phyloP scores from a whole-genome alignment of 768 basidiomycete species.

The Collybia sordida region DNA sequence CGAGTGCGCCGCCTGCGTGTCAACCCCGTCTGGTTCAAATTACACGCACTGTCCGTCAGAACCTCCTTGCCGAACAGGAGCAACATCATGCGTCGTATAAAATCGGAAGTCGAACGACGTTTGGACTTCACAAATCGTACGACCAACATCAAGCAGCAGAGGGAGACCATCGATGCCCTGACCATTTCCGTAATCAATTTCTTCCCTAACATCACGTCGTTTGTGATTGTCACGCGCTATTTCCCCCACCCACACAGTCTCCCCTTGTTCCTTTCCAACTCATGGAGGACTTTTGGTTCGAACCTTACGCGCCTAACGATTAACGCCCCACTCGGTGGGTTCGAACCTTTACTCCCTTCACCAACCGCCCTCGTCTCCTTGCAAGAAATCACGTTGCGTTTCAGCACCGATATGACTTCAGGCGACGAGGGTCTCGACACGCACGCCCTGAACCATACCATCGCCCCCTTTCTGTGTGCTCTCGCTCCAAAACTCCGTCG shows the following conservation, averaged over 20 bases:
- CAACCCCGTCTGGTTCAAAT: constrained; percentile 14
- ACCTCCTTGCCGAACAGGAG: background rate
- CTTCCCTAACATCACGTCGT: constrained; percentile 10
- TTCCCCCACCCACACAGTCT: constrained; percentile 9
- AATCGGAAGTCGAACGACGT: background rate
- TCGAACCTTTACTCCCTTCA: constrained; percentile 6
- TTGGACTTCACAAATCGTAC: background rate
- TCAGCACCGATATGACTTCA: constrained; percentile 6
- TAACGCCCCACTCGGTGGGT: constrained; percentile 8
- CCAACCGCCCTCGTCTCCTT: constrained; percentile 3
- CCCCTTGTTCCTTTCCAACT: constrained; percentile 7
- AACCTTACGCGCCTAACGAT: constrained; percentile 10
- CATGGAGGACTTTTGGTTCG: constrained; percentile 7
- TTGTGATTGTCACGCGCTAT: constrained; percentile 10
- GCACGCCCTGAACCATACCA: background rate
- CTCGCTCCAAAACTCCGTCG: constrained; percentile 1
- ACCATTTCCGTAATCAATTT: constrained; percentile 4
- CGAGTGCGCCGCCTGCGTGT: constrained; percentile 13
- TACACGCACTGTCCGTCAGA: constrained; percentile 2
- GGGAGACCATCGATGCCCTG: constrained; percentile 5
- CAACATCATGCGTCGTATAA: background rate
- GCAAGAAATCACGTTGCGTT: constrained; percentile 7
- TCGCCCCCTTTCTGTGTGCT: constrained; percentile 6
- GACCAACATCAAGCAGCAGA: background rate
- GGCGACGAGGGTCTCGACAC: constrained; percentile 6